phyloP scores from a whole-genome alignment of 2,329 filamentous ascomycete species.

The Colletotrichum brevisporum region DNA sequence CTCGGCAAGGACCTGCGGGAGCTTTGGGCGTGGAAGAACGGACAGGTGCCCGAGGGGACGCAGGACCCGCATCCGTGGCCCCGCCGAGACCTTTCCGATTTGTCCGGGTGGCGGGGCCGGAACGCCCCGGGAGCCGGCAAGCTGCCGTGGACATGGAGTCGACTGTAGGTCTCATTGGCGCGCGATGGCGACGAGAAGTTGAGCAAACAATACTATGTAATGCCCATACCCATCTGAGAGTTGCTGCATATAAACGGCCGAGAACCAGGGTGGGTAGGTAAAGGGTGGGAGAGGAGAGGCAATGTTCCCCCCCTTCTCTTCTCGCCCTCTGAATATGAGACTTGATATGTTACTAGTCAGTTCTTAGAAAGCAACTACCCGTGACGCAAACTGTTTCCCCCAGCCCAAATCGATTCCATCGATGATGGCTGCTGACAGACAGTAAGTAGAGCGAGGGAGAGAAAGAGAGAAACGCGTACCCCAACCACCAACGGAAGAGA shows the following conservation, averaged over 20 bases:
- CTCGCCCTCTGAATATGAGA: not conserved
- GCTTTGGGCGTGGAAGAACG: slow-evolving; percentile 53
- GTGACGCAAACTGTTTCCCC: not conserved
- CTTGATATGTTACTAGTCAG: slow-evolving; percentile 1
- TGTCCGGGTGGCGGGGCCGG: slow-evolving; percentile 43
- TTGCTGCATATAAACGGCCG: too few species aligned
- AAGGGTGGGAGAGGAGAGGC: too few species aligned
- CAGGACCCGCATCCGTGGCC: slow-evolving; percentile 43
- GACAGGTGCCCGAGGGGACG: slow-evolving; percentile 39
- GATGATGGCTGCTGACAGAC: too few species aligned
- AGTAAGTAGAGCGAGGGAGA: too few species aligned
- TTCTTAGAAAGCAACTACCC: not conserved
- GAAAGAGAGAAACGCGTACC: not conserved
- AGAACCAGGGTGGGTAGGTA: too few species aligned
- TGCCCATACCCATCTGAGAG: not conserved
- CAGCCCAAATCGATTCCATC: not conserved
- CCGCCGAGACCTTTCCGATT: slow-evolving; percentile 41
- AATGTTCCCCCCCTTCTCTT: too few species aligned
- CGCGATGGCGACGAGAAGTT: not conserved
- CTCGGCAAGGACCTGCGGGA: slow-evolving; percentile 56
- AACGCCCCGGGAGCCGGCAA: slow-evolving; percentile 39
- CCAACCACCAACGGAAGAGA: slow-evolving; percentile 1
- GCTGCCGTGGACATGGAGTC: slow-evolving; percentile 44
- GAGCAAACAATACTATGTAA: not conserved
- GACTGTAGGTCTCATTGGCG: slow-evolving; percentile 29